A percentile compares a stretch with the other conserved stretches of the same genome.
Conservation (phyloP, 2,329 filamentous ascomycete genomes). For the Microsporum audouinii region DNA sequence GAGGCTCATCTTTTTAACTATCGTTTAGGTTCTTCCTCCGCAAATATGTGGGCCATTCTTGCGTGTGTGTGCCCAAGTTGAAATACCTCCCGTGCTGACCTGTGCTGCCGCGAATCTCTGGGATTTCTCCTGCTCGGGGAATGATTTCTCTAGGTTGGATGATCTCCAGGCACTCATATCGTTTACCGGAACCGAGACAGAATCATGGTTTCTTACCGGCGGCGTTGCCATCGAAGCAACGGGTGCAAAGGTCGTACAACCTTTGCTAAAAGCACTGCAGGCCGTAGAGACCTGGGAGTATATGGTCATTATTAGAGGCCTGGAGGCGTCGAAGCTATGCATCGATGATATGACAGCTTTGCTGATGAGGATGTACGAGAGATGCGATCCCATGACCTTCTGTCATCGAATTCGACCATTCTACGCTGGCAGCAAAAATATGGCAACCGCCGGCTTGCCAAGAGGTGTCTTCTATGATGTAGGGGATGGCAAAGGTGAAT, state of each 20-base stretch:
- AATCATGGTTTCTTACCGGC: not conserved
- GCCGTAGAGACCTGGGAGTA: not conserved
- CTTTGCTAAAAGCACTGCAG: not conserved
- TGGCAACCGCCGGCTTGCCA: not conserved
- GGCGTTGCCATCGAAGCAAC: not conserved
- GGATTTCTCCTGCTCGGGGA: not conserved
- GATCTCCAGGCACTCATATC: not conserved
- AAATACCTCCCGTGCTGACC: too few relatives aligned
- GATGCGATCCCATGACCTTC: not conserved
- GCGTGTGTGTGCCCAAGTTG: too few relatives aligned
- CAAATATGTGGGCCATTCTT: not conserved
- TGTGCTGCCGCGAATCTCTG: not conserved
- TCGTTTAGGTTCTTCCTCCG: not conserved
- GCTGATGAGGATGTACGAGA: not conserved
- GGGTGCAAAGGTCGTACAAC: not conserved
- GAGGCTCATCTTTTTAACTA: too few relatives aligned
- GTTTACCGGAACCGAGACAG: not conserved
- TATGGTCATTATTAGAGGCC: too few relatives aligned
- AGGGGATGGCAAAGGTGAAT: not conserved
- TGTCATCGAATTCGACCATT: not conserved
- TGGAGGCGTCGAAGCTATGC: not conserved
- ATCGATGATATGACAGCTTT: not conserved
- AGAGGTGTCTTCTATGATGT: not conserved
- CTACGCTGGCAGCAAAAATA: not conserved
- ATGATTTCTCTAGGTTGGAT: not conserved